phyloP scores from a whole-genome alignment of 805 yeast species.

The Myxozyma lipomycoides region DNA sequence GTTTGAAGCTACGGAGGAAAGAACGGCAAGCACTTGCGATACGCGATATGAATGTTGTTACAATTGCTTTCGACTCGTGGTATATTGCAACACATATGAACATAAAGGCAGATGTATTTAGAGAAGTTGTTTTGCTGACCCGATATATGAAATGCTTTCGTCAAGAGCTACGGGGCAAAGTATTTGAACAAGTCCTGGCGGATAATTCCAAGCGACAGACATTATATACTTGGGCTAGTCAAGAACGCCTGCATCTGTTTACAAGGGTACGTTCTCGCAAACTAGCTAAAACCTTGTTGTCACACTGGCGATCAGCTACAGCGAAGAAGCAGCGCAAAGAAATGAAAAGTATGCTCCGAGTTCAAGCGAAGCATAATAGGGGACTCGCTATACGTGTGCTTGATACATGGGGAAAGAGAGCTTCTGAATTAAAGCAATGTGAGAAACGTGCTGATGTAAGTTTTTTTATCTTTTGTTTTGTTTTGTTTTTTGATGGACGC shows the following conservation, averaged over 20 bases:
- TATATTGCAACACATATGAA: not conserved
- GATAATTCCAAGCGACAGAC: not conserved
- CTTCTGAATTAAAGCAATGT: not conserved
- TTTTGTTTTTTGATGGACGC: not conserved
- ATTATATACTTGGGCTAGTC: conserved; percentile 17
- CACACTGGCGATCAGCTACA: conserved; percentile 5
- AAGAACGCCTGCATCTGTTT: conserved; percentile 13
- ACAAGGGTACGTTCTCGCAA: conserved; percentile 2
- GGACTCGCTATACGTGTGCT: not conserved
- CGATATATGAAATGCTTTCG: conserved; percentile 14
- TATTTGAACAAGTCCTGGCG: not conserved
- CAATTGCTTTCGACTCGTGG: conserved; percentile 6
- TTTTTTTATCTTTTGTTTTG: not conserved
- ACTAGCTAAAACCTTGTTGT: not conserved
- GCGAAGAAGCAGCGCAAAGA: not conserved
- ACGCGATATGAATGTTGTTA: not conserved
- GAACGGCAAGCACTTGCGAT: not conserved
- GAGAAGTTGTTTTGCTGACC: not conserved
- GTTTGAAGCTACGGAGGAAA: not conserved
- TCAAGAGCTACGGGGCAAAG: conserved; percentile 5
- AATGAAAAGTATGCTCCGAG: not conserved
- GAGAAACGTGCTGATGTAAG: not conserved
- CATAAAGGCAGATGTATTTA: conserved; percentile 10
- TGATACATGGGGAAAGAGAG: not conserved
- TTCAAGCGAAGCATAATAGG: not conserved